Evolutionary conservation across 2,329 filamentous ascomycete species (phyloP), one percentile per base, ranked within the genome.

Genomic region (Chaetomiaceae sp.): DNA sequence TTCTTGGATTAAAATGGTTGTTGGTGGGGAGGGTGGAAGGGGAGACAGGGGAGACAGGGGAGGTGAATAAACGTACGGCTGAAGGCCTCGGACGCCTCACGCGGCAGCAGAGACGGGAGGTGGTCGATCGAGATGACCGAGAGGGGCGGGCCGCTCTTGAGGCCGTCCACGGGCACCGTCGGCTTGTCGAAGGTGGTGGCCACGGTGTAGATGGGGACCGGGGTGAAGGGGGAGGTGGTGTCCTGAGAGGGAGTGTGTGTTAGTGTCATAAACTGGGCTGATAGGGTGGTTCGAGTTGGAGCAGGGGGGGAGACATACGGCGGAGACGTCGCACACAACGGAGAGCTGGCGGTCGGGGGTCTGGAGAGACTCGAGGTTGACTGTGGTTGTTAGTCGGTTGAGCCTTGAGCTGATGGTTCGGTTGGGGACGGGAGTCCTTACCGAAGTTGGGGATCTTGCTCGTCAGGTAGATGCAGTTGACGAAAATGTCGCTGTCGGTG

Each of bases 61-160:
- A 25, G 16, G n/a, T 14, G 20, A 17, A 16, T 6, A 14, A 14
- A 57, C 58, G 34, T 51, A 58, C 58, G 53, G 60, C 85, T 89
- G 73, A 95, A 96, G 17, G 66, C 85, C 71, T 96, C 90, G 38
- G 83, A 89, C 21, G 89, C 85, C 72, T 96, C 92, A 47, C 92
- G 78, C 1, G 92, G 88, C 33, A 97, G 76, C 59, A 96, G 79
- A 47, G 83, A 86, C 4, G 89, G 89, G 46, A 95, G 76, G 65
- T 95, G 89, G 68, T 95, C 88, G 63, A 95, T 93, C 66, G 83
- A 86, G 69, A 96, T 95, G 60, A 96, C 87, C 42, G 80, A 84
- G 50, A 96, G 71, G 7, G 79, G 77, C 0, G 82, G 78, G 43
- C 56, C 60, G 47, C 73, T 72, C 48, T 73, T 66, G 69, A 76